These are phyloP conservation scores for Sporisorium scitamineum DNA, from an alignment of 1,284 basidiomycete genomes.

Conservation along the genomic window DNA sequence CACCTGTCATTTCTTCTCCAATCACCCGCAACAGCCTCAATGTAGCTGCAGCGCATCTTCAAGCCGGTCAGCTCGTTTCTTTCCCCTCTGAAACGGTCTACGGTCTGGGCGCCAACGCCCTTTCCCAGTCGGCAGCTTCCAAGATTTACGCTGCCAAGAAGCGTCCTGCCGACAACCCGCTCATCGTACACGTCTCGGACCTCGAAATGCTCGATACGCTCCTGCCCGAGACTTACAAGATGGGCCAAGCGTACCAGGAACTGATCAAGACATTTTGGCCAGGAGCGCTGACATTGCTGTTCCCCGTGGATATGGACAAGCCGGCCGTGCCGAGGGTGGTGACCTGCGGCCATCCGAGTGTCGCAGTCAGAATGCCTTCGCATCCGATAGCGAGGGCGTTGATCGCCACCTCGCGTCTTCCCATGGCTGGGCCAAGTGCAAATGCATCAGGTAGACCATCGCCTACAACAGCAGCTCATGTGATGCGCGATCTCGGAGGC, in stretches of 20 bases:
- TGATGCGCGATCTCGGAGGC: conserved; percentile 79
- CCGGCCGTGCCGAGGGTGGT: conserved; percentile 58
- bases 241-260: conserved; percentile 32
- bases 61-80: conserved; percentile 74
- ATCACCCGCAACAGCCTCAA: conserved; percentile 51
- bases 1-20: conserved; percentile 32
- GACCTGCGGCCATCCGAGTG: conserved; percentile 83
- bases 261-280: conserved; percentile 90
- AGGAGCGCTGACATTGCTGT: conserved; percentile 90
- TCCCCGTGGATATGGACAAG: conserved; percentile 73
- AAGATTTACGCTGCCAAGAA: conserved; percentile 94
- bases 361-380: conserved; percentile 92
- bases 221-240: conserved; percentile 67
- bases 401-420: conserved; percentile 80
- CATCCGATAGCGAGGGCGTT: conserved; percentile 92
- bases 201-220: conserved; percentile 79
- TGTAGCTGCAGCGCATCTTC: conserved; percentile 62
- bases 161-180: conserved; percentile 92
- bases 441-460: conserved; percentile 94
- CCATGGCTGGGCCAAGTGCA: conserved; percentile 93
- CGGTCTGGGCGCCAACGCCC: conserved; percentile 88
- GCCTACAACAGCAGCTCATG: conserved; percentile 91
- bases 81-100: conserved; percentile 99
- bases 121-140: conserved; percentile 72
- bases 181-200: conserved; percentile 96